Base-by-base conservation (phyloP, 768 basidiomycete species). In the Collybia mongolica region DNA sequence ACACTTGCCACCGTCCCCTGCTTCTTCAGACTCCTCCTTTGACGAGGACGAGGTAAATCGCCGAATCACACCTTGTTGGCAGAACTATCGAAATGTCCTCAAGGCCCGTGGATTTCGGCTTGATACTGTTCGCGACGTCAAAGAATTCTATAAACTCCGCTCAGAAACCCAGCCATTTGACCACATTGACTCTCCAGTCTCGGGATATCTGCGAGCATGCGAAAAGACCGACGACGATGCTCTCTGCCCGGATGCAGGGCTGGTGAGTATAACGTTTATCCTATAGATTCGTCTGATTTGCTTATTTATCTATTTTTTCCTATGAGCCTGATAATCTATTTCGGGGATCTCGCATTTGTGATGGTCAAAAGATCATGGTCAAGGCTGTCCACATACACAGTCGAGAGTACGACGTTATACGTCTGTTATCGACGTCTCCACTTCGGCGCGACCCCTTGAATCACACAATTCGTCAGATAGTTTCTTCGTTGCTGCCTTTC, bases 281-380 rank as follows among this genome's bases (percentile, higher is more conserved):
- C 39, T 43, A 19, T n/a, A n/a, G n/a, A n/a, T n/a, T 42, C 46
- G 26, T 17, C 22, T 46, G 3, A 19, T 45, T 37, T 35, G 24
- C 9, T 37, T 35, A 22, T 39, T 48, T 35, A 15, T 28, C 54
- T 60, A 6, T 65, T 45, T 23, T 39, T 20, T 32, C 24, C 53
- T 43, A n/a, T 26, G 52, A 90, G 88, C 86, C 79, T 39, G 87
- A 86, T 51, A 82, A 83, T 60, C 68, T 90, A 36, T 90, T 90
- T 65, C 79, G 87, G 42, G 88, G 87, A 20, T 76, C 73, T 42
- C 74, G 79, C 54, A 64, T 71, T 46, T 63, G 58, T 44, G 82
- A 84, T 52, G 78, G 75, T 17, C 65, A 53, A 52, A 81, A 76
- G 56, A 66, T 89, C 24, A 70, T 90, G 51, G 68, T 86, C 51